Conservation (phyloP, 2,329 filamentous ascomycete genomes). For the Hypocrella siamensis region DNA sequence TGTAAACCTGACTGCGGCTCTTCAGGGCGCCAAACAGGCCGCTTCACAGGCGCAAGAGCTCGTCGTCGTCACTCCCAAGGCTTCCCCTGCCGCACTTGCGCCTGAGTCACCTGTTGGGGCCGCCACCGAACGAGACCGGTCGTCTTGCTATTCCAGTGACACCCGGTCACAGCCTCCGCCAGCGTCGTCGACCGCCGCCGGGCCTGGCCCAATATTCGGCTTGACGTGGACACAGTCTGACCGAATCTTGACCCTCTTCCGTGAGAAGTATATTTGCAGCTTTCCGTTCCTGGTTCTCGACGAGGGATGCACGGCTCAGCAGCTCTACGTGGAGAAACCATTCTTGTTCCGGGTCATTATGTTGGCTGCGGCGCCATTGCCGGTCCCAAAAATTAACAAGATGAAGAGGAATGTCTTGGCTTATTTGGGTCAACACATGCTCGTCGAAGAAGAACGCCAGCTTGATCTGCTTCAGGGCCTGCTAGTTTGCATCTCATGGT, state of each 20-base stretch:
- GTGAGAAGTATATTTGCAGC: conserved; percentile 14
- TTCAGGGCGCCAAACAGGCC: conserved; percentile 3
- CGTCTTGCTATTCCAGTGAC: neutral
- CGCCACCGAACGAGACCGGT: neutral
- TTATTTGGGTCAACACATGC: conserved; percentile 18
- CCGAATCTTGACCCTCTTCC: conserved; percentile 17
- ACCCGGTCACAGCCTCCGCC: neutral
- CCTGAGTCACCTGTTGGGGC: conserved; percentile 2
- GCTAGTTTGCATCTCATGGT: conserved; percentile 30
- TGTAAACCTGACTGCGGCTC: conserved; percentile 6
- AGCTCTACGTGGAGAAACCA: conserved; percentile 17
- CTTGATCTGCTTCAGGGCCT: conserved; percentile 31
- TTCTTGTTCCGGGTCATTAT: conserved; percentile 23
- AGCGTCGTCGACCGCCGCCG: neutral
- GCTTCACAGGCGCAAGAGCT: neutral
- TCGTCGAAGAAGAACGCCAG: conserved; percentile 23
- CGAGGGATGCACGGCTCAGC: conserved; percentile 12
- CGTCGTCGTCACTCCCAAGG: neutral
- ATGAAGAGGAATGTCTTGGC: conserved; percentile 25
- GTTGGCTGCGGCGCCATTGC: conserved; percentile 18
- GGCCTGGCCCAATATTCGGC: conserved; percentile 14
- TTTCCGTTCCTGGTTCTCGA: conserved; percentile 23
- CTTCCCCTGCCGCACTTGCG: conserved; percentile 1
- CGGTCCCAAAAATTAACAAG: conserved; percentile 13
- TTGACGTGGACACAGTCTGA: conserved; percentile 23